phyloP scores from a whole-genome alignment of 2,329 filamentous ascomycete species.

The Venturia aucupariae region DNA sequence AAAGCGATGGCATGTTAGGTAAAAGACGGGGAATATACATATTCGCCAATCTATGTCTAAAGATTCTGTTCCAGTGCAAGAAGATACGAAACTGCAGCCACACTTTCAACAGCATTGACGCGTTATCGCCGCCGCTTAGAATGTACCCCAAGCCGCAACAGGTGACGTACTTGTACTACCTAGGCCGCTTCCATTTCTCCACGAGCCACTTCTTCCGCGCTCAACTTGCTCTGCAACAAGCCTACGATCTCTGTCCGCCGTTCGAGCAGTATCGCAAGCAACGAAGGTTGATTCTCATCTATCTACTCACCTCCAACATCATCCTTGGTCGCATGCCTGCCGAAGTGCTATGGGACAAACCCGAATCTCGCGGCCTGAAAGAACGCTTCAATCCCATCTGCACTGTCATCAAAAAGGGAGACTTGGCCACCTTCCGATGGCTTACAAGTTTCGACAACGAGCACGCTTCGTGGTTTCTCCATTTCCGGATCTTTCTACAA shows the following conservation, averaged over 20 bases:
- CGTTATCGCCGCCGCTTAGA: conserved; percentile 69
- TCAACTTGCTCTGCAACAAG: conserved; percentile 62
- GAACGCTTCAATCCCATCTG: conserved; percentile 66
- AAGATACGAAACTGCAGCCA: conserved; percentile 78
- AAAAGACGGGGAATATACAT: conserved; percentile 84
- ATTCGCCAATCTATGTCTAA: conserved; percentile 83
- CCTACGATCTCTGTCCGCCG: conserved; percentile 64
- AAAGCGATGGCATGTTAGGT: conserved; percentile 52
- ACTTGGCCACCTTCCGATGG: conserved; percentile 64
- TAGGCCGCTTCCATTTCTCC: conserved; percentile 81
- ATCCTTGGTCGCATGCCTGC: conserved; percentile 79
- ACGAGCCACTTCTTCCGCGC: conserved; percentile 76
- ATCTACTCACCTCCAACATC: conserved; percentile 74
- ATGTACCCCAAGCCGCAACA: conserved; percentile 79
- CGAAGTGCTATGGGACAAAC: conserved; percentile 52
- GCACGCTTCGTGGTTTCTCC: conserved; percentile 64
- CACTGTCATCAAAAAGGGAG: conserved; percentile 59
- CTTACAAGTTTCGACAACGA: conserved; percentile 48
- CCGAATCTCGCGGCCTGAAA: conserved; percentile 57
- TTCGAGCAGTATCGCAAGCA: conserved; percentile 48
- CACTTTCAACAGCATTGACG: conserved; percentile 80
- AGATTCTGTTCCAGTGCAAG: conserved; percentile 78
- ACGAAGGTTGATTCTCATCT: conserved; percentile 69
- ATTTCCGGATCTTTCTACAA: conserved; percentile 65
- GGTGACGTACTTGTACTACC: conserved; percentile 89